These are phyloP conservation scores for Meira miltonrushii DNA, from an alignment of 1,284 basidiomycete species.

Conservation along the genomic window DNA sequence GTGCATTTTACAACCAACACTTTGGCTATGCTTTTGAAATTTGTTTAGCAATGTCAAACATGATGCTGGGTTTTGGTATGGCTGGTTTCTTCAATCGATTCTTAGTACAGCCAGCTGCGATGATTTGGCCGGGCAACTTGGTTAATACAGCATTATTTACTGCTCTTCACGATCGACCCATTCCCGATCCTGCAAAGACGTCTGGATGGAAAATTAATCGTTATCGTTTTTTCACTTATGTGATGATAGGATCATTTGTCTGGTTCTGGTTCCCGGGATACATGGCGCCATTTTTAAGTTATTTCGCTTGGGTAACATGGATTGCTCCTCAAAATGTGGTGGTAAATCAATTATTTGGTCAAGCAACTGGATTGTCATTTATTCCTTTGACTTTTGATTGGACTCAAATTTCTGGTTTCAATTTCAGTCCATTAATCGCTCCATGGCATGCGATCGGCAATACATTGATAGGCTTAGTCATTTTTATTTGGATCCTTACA, in stretches of 20 bases:
- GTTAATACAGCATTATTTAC: conserved; percentile 39
- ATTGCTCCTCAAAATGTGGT: conserved; percentile 41
- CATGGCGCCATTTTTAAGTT: conserved; percentile 36
- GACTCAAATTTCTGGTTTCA: conserved; percentile 31
- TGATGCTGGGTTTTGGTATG: conserved; percentile 50
- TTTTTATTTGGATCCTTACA: conserved; percentile 37
- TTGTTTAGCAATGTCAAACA: conserved; percentile 54
- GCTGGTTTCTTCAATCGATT: conserved; percentile 41
- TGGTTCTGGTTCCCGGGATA: conserved; percentile 45
- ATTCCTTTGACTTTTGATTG: conserved; percentile 40
- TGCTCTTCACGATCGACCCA: conserved; percentile 34
- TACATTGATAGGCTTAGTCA: conserved; percentile 28
- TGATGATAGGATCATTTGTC: conserved; percentile 24
- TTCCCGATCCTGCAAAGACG: conserved; percentile 10
- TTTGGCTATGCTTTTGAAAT: conserved; percentile 55
- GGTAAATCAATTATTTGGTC: conserved; percentile 45
- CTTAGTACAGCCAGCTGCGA: conserved; percentile 44
- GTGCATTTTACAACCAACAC: conserved; percentile 49
- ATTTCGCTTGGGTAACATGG: conserved; percentile 44
- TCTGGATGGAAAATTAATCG: conserved; percentile 55
- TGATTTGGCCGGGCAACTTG: conserved; percentile 46
- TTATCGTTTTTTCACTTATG: conserved; percentile 35
- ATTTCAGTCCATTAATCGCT: conserved; percentile 28
- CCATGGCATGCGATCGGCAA: conserved; percentile 39
- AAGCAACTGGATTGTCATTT: conserved; percentile 30